Evolutionary conservation across 2,329 filamentous ascomycete genomes (phyloP), one percentile per base, ranked within the genome.

Genomic region (Trichoderma sp.): DNA sequence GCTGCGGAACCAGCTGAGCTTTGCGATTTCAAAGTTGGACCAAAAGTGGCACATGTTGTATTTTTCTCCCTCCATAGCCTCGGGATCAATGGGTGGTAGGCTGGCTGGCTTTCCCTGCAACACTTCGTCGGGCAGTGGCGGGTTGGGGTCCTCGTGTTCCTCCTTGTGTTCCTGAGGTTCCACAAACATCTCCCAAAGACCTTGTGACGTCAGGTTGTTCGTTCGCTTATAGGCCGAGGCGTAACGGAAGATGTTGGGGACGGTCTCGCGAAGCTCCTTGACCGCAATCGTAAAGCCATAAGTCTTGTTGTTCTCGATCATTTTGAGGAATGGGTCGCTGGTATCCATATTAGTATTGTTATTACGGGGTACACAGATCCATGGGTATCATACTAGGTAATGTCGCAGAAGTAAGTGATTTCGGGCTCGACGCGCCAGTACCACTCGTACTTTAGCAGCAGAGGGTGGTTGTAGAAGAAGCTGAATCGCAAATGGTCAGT

Each of bases 21-120:
- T 90, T 15, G 96, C 96, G 83, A 99, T 99, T 82, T 99, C 96
- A 76, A 99, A 99, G 82, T 99, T 99, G 81, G 94, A 97, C 96
- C 96, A 99, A 86, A 98, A 99, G 85, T 99, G 96, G 81, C 96
- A 99, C 96, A 99, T 99, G 84, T 99, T 99, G 87, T 99, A 99
- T 77, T 91, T 93, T 81, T 99, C 96, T 74, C 94, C 94, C 80
- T 98, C 95, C 96, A 99, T 99, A 55, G 91, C 89, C 79, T 98
- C 95, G 0, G 92, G 91, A 78, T 98, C 94, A 71, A 98, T 92
- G 55, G 96, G 90, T 34, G 92, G 90, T n/a, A 94, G 83, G 39
- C 88, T 88, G 47, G 89, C 90, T 28, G 93, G 90, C 73, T 97
- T 92, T 64, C 89, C 90, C 76, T 91, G 90, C 26, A 96, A 83